Evolutionary conservation across 2,329 filamentous ascomycete species (phyloP), one percentile per base, ranked within the genome.

Genomic region (Coniochaeta sp.): DNA sequence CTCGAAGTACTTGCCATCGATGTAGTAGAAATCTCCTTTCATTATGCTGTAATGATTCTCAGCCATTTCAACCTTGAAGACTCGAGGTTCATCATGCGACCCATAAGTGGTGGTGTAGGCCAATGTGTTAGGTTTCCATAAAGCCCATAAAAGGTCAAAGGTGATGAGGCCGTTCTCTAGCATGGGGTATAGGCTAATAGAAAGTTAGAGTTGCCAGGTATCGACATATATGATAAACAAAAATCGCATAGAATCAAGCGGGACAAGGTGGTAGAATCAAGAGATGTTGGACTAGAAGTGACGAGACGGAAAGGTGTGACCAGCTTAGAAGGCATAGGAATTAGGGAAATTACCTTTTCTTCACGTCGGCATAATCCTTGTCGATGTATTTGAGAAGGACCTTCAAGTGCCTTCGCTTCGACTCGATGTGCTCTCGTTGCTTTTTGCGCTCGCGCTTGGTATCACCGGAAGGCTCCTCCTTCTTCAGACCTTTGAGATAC

Each of bases 111-210:
- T 84, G 0, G 88, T 85, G 70, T 89, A 93, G 1, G 86, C 88
- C 22, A 96, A 83, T 0, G 90, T 91, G 67, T 91, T 90, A 0
- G 92, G 92, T 69, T 95, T 96, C 82, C 89, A 96, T 3, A 96
- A 75, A 0, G 91, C 91, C 92, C 92, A 96, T 1, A 96, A 77
- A 2, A 96, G 81, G 60, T 96, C 91, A 66, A 93, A 96, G 0
- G 91, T 96, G 70, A 96, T 96, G 52, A 91, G 86, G 9, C 91
- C 90, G 34, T 88, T 89, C 64, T 91, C 84, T 1, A 96, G 78
- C 74, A 96, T 85, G 0, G 91, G 89, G 65, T 92, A 88, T 0
- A 96, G 80, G 1, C 88, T 89, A 72, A 36, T 7, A 16, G 10
- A 12, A 16, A 12, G 7, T 10, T 4, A 24, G 7, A 14, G 36